phyloP scores from a whole-genome alignment of 2,329 filamentous ascomycete genomes.

The Ascocoryne sarcoides region DNA sequence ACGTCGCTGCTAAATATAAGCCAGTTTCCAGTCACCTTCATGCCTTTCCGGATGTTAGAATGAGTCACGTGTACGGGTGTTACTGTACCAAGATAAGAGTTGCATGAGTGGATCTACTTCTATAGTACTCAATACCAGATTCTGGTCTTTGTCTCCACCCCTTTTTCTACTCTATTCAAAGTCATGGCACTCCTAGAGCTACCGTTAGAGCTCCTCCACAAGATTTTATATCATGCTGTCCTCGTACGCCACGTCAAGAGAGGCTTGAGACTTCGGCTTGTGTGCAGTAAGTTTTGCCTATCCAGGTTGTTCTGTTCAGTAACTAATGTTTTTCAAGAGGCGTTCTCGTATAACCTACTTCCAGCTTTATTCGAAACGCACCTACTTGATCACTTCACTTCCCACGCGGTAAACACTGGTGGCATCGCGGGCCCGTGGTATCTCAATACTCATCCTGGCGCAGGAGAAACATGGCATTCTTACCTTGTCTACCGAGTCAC shows the following conservation, averaged over 20 bases:
- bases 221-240: constrained; percentile 6
- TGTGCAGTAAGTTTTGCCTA: constrained; percentile 10
- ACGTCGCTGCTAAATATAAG: too few species aligned
- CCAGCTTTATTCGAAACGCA: constrained; percentile 13
- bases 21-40: too few species aligned
- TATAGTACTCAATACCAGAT: too few species aligned
- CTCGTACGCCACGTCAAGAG: constrained; percentile 6
- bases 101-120: too few species aligned
- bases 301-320: neutral
- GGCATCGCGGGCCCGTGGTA: neutral
- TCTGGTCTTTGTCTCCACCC: too few species aligned
- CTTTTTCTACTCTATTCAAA: too few species aligned
- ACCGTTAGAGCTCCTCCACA: constrained; percentile 8
- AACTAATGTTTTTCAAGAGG: neutral
- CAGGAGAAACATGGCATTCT: constrained; percentile 10
- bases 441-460: constrained; percentile 4
- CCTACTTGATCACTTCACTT: constrained; percentile 6
- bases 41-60: too few species aligned
- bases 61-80: too few species aligned
- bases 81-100: too few species aligned
- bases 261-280: constrained; percentile 9
- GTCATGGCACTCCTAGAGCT: constrained; percentile 7
- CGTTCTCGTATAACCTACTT: constrained; percentile 3
- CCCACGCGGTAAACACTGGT: neutral
- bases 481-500: constrained; percentile 12